A percentile compares a stretch with the other conserved stretches of the same genome.
These are phyloP conservation scores for Coemansia sp. DNA, from an alignment of 192 early-diverging fungal genomes.

Conservation along the genomic window DNA sequence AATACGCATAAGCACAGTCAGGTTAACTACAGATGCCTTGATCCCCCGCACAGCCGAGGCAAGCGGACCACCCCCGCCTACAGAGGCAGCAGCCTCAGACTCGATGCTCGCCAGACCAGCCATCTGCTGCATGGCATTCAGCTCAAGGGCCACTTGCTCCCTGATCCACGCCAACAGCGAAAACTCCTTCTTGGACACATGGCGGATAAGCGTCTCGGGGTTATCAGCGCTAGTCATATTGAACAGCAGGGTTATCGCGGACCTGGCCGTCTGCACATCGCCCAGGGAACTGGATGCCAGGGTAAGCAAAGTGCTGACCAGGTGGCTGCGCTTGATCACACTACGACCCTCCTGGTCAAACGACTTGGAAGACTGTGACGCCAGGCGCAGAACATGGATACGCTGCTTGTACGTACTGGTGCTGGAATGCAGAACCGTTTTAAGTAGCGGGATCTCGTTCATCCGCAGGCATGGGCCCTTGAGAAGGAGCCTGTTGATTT, in stretches of 20 bases:
- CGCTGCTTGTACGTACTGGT: conserved; percentile 14
- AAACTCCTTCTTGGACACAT: conserved; percentile 36
- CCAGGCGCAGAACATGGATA: conserved; percentile 31
- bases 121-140: conserved; percentile 19
- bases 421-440: conserved; percentile 13
- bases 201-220: conserved; percentile 14
- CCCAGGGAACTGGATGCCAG: conserved; percentile 37
- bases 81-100: neutral
- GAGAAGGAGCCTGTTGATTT: conserved; percentile 33
- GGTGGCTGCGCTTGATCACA: conserved; percentile 17
- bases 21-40: conserved; percentile 22
- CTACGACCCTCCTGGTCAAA: conserved; percentile 20
- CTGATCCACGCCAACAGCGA: conserved; percentile 45
- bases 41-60: conserved; percentile 1
- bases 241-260: conserved; percentile 36
- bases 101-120: conserved; percentile 3
- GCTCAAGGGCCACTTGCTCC: conserved; percentile 31
- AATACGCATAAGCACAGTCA: conserved; percentile 36
- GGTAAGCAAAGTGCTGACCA: conserved; percentile 27
- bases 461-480: conserved; percentile 25
- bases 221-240: conserved; percentile 30
- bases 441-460: conserved; percentile 37
- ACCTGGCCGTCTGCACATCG: conserved; percentile 36
- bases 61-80: neutral
- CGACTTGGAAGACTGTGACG: conserved; percentile 34